Base-by-base conservation (phyloP, 2,329 filamentous ascomycete genomes). In the Emergomyces orientalis region DNA sequence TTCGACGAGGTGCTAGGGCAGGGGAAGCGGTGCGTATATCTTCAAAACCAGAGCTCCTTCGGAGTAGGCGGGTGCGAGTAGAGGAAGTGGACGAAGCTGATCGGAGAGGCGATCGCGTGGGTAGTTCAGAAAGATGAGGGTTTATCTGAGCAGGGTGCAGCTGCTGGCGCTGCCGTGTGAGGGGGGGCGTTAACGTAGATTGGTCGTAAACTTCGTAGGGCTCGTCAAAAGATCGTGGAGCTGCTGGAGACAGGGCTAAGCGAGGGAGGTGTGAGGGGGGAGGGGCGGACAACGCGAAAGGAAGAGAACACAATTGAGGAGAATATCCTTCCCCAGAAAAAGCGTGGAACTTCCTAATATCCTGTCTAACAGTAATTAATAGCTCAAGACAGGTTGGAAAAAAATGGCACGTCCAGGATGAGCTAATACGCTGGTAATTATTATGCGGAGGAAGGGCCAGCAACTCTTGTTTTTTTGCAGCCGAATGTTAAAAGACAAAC, bases 151-250 rank as follows among this genome's bases (percentile, higher is more conserved):
- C 61, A 64, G 62, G 64, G 54, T 63, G 68, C 57, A 65, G 70
- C 76, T 78, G 78, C 73, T 80, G 78, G 75, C 75, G 79, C 73
- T 78, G 79, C 72, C 65, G 73, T 67, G 70, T 67, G 70, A 71
- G 13, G n/a, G 51, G 70, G 69, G 75, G 74, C 74, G 76, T 77
- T 74, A 77, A 71, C 69, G 77, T 74, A 71, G 70, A 67, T 63
- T 72, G 76, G 73, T 82, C 79, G 81, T 83, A 71, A 79, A 77
- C 67, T 68, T 82, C 80, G 81, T 83, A 72, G 74, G 75, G 73
- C 74, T 83, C 80, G 80, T 84, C 74, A 82, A 76, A 74, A 61
- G 71, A 70, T 73, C 70, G 68, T 66, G 67, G 70, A 67, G 68
- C 69, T 71, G 70, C 70, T 70, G 69, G 73, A 76, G 79, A 79